Evolutionary conservation across 306 rosid species (phyloP).

Genomic region (Fragaria nilgerrensis): DNA sequence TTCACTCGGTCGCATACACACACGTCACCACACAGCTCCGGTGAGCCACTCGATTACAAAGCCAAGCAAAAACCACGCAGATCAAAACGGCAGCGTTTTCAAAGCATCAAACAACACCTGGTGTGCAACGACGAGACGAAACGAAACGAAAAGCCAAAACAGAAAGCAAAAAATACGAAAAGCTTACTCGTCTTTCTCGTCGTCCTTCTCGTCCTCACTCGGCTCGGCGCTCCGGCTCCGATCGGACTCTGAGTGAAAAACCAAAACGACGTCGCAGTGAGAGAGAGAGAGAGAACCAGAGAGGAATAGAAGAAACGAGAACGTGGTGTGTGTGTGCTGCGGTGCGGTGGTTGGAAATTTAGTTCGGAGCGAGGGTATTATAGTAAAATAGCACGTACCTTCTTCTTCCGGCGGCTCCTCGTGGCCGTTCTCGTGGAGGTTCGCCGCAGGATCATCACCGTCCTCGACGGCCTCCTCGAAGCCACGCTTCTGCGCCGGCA

Average conservation of each 20-base stretch:
- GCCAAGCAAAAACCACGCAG: slow-evolving; percentile 28
- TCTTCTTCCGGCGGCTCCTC: slow-evolving; percentile 37
- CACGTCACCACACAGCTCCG: slow-evolving; percentile 5
- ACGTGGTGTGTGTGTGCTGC: not conserved
- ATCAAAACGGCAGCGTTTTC: slow-evolving; percentile 29
- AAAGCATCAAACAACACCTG: slow-evolving; percentile 36
- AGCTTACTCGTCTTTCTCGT: slow-evolving; percentile 56
- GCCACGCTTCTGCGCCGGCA: slow-evolving; percentile 68
- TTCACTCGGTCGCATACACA: slow-evolving; percentile 13
- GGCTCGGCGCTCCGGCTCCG: slow-evolving; percentile 51
- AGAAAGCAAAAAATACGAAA: slow-evolving; percentile 2
- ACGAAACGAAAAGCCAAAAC: slow-evolving; percentile 9
- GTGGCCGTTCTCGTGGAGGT: slow-evolving; percentile 22
- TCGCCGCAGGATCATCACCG: slow-evolving; percentile 34
- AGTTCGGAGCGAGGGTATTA: slow-evolving; percentile 14
- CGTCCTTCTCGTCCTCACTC: slow-evolving; percentile 40
- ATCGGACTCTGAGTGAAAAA: slow-evolving; percentile 55
- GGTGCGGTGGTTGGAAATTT: not conserved
- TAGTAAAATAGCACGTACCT: slow-evolving; percentile 45
- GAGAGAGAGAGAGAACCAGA: too few relatives aligned
- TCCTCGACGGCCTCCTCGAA: slow-evolving; percentile 36
- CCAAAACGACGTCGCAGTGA: slow-evolving; percentile 18
- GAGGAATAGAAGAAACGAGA: not conserved
- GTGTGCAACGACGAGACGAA: slow-evolving; percentile 17
- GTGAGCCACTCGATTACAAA: slow-evolving; percentile 7